phyloP scores from a whole-genome alignment of 2,329 filamentous ascomycete genomes.

The Exophiala lecanii-corni region DNA sequence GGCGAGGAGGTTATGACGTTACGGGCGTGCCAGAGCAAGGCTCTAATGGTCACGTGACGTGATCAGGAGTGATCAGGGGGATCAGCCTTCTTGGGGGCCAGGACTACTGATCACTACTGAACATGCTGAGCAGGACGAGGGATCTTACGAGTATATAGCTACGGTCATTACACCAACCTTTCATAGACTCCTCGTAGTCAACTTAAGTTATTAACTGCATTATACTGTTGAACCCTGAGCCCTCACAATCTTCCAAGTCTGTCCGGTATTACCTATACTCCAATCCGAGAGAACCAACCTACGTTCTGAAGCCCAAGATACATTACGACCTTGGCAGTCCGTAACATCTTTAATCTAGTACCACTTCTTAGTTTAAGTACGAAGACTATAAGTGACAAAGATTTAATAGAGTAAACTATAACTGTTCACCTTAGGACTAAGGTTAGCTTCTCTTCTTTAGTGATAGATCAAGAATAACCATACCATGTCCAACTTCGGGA shows the following conservation, averaged over 20 bases:
- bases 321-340: neutral
- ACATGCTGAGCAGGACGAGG: neutral
- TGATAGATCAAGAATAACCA: too few relatives aligned
- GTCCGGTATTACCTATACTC: neutral
- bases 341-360: too few relatives aligned
- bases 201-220: neutral
- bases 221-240: conserved; percentile 1
- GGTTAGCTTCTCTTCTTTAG: too few relatives aligned
- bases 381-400: too few relatives aligned
- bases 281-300: neutral
- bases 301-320: neutral
- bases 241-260: neutral
- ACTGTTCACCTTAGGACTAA: too few relatives aligned
- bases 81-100: neutral
- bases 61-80: neutral
- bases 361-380: too few relatives aligned
- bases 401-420: too few relatives aligned
- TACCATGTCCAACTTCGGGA: too few relatives aligned
- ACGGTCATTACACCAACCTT: conserved; percentile 1
- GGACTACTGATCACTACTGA: neutral
- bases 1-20: neutral
- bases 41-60: neutral
- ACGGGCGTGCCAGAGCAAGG: neutral
- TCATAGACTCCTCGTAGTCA: neutral
- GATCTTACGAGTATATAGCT: neutral